Base-by-base conservation (phyloP, 2,329 filamentous ascomycete species). In the Microdochium nivale region DNA sequence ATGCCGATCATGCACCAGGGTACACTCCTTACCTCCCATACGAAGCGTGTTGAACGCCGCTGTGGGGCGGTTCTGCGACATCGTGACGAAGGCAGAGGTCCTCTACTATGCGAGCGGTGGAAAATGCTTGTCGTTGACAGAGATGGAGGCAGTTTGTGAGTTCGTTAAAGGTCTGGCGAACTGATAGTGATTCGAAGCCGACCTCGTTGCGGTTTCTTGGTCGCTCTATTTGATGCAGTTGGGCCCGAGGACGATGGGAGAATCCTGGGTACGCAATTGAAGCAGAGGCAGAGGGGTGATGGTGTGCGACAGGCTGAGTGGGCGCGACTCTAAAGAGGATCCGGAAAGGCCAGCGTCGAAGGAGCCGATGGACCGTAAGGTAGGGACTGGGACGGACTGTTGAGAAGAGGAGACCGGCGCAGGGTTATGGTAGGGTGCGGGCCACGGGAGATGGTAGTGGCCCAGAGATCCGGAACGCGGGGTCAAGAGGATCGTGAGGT, bases 21-120 rank as follows among this genome's bases (percentile, higher is more conserved):
- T 57, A 58, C 60, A 69, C 7, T 44, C 19, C 89, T 86, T 80
- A 96, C 92, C 94, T 83, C 92, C 94, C 90, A 97, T 96, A 77
- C 92, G 88, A 78, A 97, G 70, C 65, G 75, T 80, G 67, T 79
- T 81, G 75, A 97, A 96, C 67, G 90, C 86, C 79, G 89, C 87
- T 71, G 91, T 88, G 49, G 78, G 91, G 61, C 63, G 63, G 56
- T 63, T 65, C 58, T 65, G 62, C 61, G 63, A 64, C 63, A 66
- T 66, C 53, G 51, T 60, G 61, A 55, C 53, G 55, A 47, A 19
- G 5, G 13, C 13, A 13, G 13, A 44, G 19, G 8, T 44, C 7
- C 40, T 44, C 40, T 23, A 3, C 9, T 24, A 21, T 16, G 5
- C 13, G n/a, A 23, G 14, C 10, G 23, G 40, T 19, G 27, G 27